A percentile compares a stretch with the other conserved stretches of the same genome.
phyloP scores from a whole-genome alignment of 192 early-diverging fungal genomes.

The Physocladia obscura region DNA sequence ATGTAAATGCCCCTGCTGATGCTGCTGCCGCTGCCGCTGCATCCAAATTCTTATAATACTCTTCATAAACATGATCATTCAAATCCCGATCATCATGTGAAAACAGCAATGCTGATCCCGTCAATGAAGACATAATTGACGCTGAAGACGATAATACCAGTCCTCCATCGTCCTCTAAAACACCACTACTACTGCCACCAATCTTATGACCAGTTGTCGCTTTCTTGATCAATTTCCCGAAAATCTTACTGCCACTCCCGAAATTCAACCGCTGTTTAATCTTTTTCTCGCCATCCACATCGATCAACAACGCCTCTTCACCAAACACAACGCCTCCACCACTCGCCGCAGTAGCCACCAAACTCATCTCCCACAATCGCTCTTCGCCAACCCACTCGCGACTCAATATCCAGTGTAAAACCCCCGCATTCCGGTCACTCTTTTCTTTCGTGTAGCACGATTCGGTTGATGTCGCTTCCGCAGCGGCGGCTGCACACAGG shows the following conservation, averaged over 20 bases:
- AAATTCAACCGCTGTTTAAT: background rate
- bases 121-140: background rate
- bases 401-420: slow-evolving; percentile 24
- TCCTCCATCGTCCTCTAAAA: background rate
- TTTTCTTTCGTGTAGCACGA: slow-evolving; percentile 6
- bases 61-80: slow-evolving; percentile 17
- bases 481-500: background rate
- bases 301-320: background rate
- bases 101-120: background rate
- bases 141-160: background rate
- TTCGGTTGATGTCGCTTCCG: too few relatives aligned
- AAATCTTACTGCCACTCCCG: background rate
- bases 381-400: slow-evolving; percentile 13
- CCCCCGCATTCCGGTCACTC: background rate
- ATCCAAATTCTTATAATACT: background rate
- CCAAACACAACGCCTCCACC: background rate
- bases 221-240: background rate
- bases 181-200: background rate
- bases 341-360: background rate
- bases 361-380: slow-evolving; percentile 1
- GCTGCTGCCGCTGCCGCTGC: background rate
- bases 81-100: background rate
- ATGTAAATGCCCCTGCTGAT: background rate
- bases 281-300: background rate
- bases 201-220: background rate